Evolutionary conservation across 1,284 basidiomycete genomes (phyloP).

Genomic region (Megacollybia platyphylla): DNA sequence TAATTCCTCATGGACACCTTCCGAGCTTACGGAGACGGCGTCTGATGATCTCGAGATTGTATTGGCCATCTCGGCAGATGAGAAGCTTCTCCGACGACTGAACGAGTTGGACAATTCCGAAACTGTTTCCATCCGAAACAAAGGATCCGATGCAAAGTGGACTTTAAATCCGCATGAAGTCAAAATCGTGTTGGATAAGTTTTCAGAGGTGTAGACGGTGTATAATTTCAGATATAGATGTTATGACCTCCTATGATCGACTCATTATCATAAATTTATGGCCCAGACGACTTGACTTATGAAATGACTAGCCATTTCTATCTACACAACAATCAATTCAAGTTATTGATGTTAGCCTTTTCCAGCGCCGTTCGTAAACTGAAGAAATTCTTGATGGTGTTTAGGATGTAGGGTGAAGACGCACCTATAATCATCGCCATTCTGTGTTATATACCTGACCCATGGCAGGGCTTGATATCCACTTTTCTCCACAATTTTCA

Average conservation of each 20-base stretch:
- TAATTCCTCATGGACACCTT: constrained; percentile 4
- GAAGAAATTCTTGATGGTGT: too few species aligned
- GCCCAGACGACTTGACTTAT: too few species aligned
- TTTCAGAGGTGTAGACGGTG: background rate
- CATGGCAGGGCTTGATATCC: constrained; percentile 90
- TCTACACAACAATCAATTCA: too few species aligned
- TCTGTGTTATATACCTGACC: constrained; percentile 91
- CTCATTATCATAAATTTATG: too few species aligned
- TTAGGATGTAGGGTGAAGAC: constrained; percentile 7
- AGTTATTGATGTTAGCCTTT: too few species aligned
- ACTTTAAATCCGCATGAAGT: background rate
- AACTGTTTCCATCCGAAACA: constrained; percentile 55
- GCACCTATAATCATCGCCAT: constrained; percentile 91
- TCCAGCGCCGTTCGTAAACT: background rate
- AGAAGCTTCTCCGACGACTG: constrained; percentile 59
- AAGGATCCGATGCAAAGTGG: constrained; percentile 70
- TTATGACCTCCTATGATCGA: too few species aligned
- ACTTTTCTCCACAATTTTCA: constrained; percentile 98
- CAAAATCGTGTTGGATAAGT: background rate
- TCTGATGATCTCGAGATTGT: constrained; percentile 42
- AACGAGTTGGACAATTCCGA: constrained; percentile 63
- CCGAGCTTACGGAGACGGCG: constrained; percentile 12
- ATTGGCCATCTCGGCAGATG: constrained; percentile 58
- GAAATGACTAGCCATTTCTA: too few species aligned
- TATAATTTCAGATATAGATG: too few species aligned